Evolutionary conservation across 202 grass and related monocot species (phyloP).

Genomic region (Zizania palustris): DNA sequence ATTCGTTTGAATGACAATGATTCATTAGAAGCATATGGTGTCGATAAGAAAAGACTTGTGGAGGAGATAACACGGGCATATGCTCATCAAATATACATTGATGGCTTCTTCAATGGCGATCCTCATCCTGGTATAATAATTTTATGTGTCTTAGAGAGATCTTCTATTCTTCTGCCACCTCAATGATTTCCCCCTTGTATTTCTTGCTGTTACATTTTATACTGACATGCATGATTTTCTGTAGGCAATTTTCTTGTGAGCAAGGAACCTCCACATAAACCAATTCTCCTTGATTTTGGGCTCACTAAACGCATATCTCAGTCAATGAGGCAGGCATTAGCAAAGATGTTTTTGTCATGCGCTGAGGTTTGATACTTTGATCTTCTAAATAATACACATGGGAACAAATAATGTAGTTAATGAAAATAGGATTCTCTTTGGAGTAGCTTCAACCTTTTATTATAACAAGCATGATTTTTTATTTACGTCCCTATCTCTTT

Average conservation of each 20-base stretch:
- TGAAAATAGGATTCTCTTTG: constrained; percentile 15
- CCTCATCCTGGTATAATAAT: constrained; percentile 90
- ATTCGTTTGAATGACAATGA: constrained; percentile 89
- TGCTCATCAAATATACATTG: constrained; percentile 97
- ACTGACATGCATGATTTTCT: constrained; percentile 32
- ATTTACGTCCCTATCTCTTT: constrained; percentile 2
- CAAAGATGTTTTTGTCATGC: constrained; percentile 98
- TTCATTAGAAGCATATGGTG: constrained; percentile 72
- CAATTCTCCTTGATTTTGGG: constrained; percentile 96
- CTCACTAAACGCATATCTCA: constrained; percentile 86
- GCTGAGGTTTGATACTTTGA: constrained; percentile 63
- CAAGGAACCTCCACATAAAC: constrained; percentile 86
- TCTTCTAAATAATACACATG: constrained; percentile 34
- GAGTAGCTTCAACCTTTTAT: constrained; percentile 8
- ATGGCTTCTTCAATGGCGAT: constrained; percentile 98
- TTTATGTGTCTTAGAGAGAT: constrained; percentile 28
- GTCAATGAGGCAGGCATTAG: constrained; percentile 86
- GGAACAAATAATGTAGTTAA: constrained; percentile 1
- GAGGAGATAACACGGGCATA: constrained; percentile 97
- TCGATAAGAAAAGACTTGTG: constrained; percentile 93
- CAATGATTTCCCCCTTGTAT: constrained; percentile 1
- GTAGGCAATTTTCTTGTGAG: constrained; percentile 97
- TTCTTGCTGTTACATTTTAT: constrained; percentile 30
- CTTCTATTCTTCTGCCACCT: constrained; percentile 29
- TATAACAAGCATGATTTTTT: constrained; percentile 14